phyloP scores from a whole-genome alignment of 441 rosid genomes.

The Jatropha podagrica region DNA sequence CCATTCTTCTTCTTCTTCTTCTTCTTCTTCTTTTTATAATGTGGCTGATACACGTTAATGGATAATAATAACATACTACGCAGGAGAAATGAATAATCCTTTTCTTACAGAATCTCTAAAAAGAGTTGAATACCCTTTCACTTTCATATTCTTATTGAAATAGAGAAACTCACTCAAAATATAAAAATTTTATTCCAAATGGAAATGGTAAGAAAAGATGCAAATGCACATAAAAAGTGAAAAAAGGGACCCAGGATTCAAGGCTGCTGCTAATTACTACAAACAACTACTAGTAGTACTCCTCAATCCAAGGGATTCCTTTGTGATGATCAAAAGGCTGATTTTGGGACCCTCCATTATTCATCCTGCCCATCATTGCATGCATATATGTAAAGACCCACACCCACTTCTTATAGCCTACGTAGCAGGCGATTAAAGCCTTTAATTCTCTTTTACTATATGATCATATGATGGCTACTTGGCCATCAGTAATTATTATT shows the following conservation, averaged over 20 bases:
- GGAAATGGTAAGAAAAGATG: too few relatives aligned
- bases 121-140: too few relatives aligned
- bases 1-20: constrained; percentile 20
- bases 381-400: constrained; percentile 40
- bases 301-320: constrained; percentile 83
- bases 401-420: constrained; percentile 35
- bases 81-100: not conserved
- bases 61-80: not conserved
- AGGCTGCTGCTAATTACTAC: constrained; percentile 40
- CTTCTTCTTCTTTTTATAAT: constrained; percentile 35
- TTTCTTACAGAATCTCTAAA: too few relatives aligned
- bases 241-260: constrained; percentile 45
- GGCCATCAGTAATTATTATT: not conserved
- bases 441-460: not conserved
- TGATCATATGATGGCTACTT: constrained; percentile 24
- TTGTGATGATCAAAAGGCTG: constrained; percentile 40
- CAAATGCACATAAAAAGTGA: not conserved
- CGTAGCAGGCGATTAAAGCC: constrained; percentile 16
- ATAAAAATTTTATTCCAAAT: too few relatives aligned
- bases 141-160: too few relatives aligned
- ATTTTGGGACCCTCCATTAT: constrained; percentile 52
- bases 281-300: constrained; percentile 26
- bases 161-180: too few relatives aligned
- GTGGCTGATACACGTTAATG: constrained; percentile 40
- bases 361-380: constrained; percentile 57